Percentiles rank a stretch among this genome's conserved stretches.
phyloP scores from a whole-genome alignment of 768 basidiomycete genomes.

The Phlebiopsis gigantea region DNA sequence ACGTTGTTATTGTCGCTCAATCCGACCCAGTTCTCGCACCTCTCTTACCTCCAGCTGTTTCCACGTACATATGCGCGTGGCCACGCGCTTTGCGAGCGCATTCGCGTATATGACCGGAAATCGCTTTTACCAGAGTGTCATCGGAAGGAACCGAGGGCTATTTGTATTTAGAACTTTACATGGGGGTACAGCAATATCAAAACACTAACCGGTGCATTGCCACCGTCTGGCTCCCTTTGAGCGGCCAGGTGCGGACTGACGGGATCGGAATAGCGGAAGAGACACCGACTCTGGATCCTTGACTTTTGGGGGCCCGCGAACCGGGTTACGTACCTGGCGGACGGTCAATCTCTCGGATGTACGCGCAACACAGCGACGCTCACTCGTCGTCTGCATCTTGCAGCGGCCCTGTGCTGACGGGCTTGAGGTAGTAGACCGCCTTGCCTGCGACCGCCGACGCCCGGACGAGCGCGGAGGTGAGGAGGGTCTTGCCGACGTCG shows the following conservation, averaged over 20 bases:
- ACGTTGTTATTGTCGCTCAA: neutral
- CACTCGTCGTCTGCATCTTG: conserved; percentile 85
- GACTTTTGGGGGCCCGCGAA: conserved; percentile 37
- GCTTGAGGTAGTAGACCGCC: conserved; percentile 73
- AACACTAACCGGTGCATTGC: conserved; percentile 6
- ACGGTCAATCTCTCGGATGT: neutral
- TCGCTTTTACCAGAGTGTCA: conserved; percentile 55
- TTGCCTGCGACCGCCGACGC: conserved; percentile 58
- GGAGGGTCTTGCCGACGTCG: conserved; percentile 90
- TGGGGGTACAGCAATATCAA: neutral
- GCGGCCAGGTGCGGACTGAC: conserved; percentile 93
- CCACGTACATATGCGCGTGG: conserved; percentile 68
- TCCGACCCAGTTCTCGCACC: neutral
- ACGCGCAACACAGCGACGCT: conserved; percentile 17
- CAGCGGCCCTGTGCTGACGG: conserved; percentile 82
- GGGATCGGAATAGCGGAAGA: conserved; percentile 82
- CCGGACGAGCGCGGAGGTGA: conserved; percentile 79
- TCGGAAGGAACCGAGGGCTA: conserved; percentile 51
- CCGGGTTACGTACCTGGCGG: conserved; percentile 58
- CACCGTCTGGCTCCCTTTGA: conserved; percentile 34
- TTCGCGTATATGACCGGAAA: conserved; percentile 55
- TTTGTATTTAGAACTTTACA: neutral
- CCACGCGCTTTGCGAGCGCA: conserved; percentile 35
- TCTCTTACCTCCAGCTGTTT: conserved; percentile 89
- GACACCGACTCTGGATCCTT: conserved; percentile 56